Base-by-base conservation (phyloP, 1,284 basidiomycete genomes). In the Heterobasidion annosum region DNA sequence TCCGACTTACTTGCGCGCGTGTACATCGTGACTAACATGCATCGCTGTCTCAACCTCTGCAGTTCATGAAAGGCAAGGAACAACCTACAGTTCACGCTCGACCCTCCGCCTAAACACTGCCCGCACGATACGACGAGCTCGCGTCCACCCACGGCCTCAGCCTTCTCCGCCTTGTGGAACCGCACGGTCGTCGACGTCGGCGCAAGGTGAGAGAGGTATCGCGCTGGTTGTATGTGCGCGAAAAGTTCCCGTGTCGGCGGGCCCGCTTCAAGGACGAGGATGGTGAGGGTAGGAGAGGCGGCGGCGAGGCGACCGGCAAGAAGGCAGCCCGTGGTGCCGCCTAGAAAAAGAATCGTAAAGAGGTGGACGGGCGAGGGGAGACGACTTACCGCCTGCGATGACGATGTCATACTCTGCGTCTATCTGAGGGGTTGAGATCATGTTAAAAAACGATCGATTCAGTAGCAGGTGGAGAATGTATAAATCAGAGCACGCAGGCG, bases 1-100 rank as follows among this genome's bases (percentile, higher is more conserved):
- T 82, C 81, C 2, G 79, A 80, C 15, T 77, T 72, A 8, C 75
- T 67, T 0, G 74, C 75, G 8, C 82, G 74, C 10, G 71, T 76
- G 55, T 83, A 83, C 63, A 77, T 69, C 53, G 73, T 67, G 59
- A 79, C 80, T 82, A 51, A 10, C n/a, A 7, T 1, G 16, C 16
- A 16, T 15, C 45, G 7, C n/a, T 10, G 45, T 18, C 40, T 13
- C 12, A 16, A 3, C 25, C 40, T 16, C 16, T 43, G 40, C n/a
- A 46, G 16, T 8, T n/a, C 42, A 37, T 15, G 51, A 34, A 8
- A 34, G 15, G 43, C 16, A n/a, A 10, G 34, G 25, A 25, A 25
- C 32, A 7, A 51, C 34, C 44, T 52, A 78, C 80, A 79, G 57
- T 82, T 80, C 15, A 82, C 70, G 51, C 65, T 62, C 4, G 78